Evolutionary conservation across 106 monocot genomes (phyloP), one percentile per base, ranked within the genome.

Genomic region (Gastrodia elata): DNA sequence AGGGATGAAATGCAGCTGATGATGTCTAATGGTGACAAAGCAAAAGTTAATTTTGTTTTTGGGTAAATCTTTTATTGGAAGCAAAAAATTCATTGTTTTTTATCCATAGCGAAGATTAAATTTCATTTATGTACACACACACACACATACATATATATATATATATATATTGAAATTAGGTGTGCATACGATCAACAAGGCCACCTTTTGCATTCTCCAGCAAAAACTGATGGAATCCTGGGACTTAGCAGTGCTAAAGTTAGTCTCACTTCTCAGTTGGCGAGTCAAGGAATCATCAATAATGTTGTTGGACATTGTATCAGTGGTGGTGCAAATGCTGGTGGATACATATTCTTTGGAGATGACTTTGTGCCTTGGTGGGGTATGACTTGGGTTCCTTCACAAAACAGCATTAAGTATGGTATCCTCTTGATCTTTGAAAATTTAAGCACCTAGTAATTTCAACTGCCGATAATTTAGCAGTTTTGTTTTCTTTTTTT

Each of bases 151-250:
- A n/a, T n/a, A n/a, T n/a, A n/a, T n/a, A n/a, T n/a, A n/a, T n/a
- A n/a, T n/a, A 38, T 8, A 36, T 70, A 65, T 52, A 36, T 55
- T 59, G 55, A 42, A 11, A 74, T 40, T 71, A 94, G 94, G 73
- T 94, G 94, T 80, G 91, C 85, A 43, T 94, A 94, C 73, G 89
- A 94, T 82, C 94, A 94, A 59, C 91, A 87, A 80, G 94, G 94
- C 6, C 84, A 82, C 49, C 80, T 94, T 76, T 77, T 85, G 41
- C 79, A 78, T 39, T 87, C 89, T 72, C 94, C 90, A 43, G 87
- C 89, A 72, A 85, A 91, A 77, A 91, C 94, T 18, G 94, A 94
- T 77, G 94, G 94, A 28, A 84, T 94, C 25, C 89, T 94, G 48
- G 94, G 94, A 68, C 85, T 94, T 32, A 82, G 89, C 36, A 80